Conservation (phyloP, 257 asterid genomes). For the Linderniella brevidens region DNA sequence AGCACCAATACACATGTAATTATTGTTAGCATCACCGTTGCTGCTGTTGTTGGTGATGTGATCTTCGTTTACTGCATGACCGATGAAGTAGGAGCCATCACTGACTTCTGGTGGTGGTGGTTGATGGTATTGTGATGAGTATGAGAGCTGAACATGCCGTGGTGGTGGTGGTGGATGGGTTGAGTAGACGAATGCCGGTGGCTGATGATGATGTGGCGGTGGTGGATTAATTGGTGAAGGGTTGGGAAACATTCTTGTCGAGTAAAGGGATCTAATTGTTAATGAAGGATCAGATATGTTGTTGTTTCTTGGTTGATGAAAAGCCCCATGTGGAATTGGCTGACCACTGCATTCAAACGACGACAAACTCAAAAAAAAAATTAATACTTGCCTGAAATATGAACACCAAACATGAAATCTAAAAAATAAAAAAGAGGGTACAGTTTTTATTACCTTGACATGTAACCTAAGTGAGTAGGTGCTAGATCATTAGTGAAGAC, state of each 20-base stretch:
- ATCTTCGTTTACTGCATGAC: not conserved
- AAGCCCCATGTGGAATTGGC: constrained; percentile 33
- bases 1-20: constrained; percentile 2
- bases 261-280: constrained; percentile 39
- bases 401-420: not conserved
- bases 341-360: constrained; percentile 37
- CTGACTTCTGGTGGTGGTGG: too few species aligned
- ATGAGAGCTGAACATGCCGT: too few species aligned
- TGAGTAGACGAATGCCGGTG: constrained; percentile 11
- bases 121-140: too few species aligned
- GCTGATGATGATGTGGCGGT: constrained; percentile 24
- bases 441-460: constrained; percentile 21
- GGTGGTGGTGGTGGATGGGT: constrained; percentile 19
- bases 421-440: not conserved
- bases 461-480: constrained; percentile 47
- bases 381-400: not conserved
- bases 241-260: constrained; percentile 38
- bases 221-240: constrained; percentile 21
- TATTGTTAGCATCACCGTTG: not conserved
- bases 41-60: not conserved
- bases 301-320: constrained; percentile 23
- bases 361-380: not conserved
- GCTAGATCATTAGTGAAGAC: constrained; percentile 66
- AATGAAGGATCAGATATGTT: constrained; percentile 18
- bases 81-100: too few species aligned